Conservation (phyloP, 2,329 filamentous ascomycete genomes). For the Thielaviopsis ethacetica region DNA sequence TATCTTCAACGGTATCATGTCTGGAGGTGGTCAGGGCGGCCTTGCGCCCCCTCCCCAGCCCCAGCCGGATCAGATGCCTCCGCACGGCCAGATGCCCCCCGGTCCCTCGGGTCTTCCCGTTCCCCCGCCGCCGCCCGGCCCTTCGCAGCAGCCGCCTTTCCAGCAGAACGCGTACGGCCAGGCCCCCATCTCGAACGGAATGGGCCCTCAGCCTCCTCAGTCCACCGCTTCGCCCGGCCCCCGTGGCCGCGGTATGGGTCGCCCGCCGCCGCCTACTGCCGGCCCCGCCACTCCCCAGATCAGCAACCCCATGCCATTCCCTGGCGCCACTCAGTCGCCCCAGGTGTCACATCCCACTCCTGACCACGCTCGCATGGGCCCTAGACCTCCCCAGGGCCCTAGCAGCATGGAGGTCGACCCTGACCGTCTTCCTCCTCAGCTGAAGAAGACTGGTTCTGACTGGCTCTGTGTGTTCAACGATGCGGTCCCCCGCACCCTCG, state of each 20-base stretch:
- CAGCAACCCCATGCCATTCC: constrained; percentile 73
- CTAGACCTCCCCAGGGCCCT: constrained; percentile 19
- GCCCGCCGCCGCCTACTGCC: constrained; percentile 43
- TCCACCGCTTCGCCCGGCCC: constrained; percentile 78
- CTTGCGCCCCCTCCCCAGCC: constrained; percentile 64
- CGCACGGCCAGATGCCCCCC: constrained; percentile 32
- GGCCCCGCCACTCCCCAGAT: constrained; percentile 77
- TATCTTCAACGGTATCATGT: constrained; percentile 91
- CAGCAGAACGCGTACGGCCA: constrained; percentile 54
- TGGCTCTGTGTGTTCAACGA: constrained; percentile 99
- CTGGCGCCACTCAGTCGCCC: constrained; percentile 66
- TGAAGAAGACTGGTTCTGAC: constrained; percentile 78
- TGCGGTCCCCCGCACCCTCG: constrained; percentile 69
- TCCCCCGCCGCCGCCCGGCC: constrained; percentile 41
- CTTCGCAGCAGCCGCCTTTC: constrained; percentile 54
- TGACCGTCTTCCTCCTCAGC: constrained; percentile 66
- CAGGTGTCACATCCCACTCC: constrained; percentile 74
- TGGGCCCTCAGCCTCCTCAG: constrained; percentile 67
- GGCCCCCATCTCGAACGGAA: constrained; percentile 46
- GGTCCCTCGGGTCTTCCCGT: constrained; percentile 32
- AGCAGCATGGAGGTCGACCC: constrained; percentile 54
- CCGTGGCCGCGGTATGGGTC: constrained; percentile 45
- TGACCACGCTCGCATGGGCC: constrained; percentile 41
- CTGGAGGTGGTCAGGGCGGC: constrained; percentile 68
- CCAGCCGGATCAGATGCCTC: constrained; percentile 41